These are phyloP conservation scores for Mycena metata DNA, from an alignment of 768 basidiomycete genomes.

Conservation along the genomic window DNA sequence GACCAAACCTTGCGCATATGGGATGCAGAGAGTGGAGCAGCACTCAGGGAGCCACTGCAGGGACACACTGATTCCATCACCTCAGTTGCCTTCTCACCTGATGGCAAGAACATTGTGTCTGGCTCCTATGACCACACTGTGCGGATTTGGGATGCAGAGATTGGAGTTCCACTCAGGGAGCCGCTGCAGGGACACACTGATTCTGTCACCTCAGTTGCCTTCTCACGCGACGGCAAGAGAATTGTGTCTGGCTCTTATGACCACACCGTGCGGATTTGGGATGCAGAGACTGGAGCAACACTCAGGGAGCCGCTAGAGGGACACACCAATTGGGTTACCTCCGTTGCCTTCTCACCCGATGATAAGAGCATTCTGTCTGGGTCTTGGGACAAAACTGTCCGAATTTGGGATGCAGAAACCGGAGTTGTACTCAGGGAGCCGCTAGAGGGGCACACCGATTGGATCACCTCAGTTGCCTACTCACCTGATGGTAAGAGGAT, in stretches of 20 bases:
- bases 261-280: not conserved
- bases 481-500: not conserved
- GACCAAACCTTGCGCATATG: not conserved
- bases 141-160: not conserved
- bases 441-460: not conserved
- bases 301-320: not conserved
- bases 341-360: not conserved
- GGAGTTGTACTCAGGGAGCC: not conserved
- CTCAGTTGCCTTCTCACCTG: not conserved
- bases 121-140: not conserved
- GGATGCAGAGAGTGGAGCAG: not conserved
- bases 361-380: not conserved
- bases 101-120: not conserved
- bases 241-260: not conserved
- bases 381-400: not conserved
- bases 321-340: not conserved
- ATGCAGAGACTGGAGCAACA: conserved; percentile 1
- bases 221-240: not conserved
- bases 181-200: not conserved
- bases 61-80: not conserved
- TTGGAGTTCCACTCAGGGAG: not conserved
- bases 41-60: not conserved
- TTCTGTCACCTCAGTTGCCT: not conserved
- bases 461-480: not conserved
- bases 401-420: not conserved